Evolutionary conservation across 192 early-diverging fungal species (phyloP).

Genomic region (Coemansia sp.): DNA sequence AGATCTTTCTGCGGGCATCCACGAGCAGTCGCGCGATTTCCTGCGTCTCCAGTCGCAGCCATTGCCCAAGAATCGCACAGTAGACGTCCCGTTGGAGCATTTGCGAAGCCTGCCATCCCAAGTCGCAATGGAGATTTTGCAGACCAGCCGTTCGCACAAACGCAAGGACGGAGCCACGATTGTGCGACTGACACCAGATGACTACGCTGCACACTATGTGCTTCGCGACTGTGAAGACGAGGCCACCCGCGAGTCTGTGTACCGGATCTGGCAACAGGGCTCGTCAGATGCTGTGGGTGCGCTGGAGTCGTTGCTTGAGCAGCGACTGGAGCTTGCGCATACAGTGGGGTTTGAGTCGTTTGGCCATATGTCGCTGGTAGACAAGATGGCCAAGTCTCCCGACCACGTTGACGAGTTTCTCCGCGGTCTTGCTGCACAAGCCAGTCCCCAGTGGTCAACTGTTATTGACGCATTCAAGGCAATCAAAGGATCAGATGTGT

Average conservation of each 20-base stretch:
- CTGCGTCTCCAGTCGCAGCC: slow-evolving; percentile 46
- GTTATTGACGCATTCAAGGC: slow-evolving; percentile 57
- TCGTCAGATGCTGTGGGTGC: slow-evolving; percentile 62
- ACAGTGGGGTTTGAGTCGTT: slow-evolving; percentile 80
- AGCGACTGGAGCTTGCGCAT: slow-evolving; percentile 71
- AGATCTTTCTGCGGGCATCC: slow-evolving; percentile 79
- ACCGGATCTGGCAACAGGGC: slow-evolving; percentile 74
- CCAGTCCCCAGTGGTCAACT: slow-evolving; percentile 58
- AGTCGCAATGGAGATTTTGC: slow-evolving; percentile 58
- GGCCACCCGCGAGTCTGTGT: slow-evolving; percentile 70
- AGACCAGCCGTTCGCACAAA: slow-evolving; percentile 27
- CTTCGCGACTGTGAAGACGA: slow-evolving; percentile 62
- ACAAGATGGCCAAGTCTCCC: slow-evolving; percentile 92
- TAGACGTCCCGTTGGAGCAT: slow-evolving; percentile 44
- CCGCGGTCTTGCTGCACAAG: slow-evolving; percentile 63
- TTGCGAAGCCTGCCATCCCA: slow-evolving; percentile 64
- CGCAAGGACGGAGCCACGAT: slow-evolving; percentile 33
- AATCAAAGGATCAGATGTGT: slow-evolving; percentile 21
- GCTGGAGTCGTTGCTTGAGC: slow-evolving; percentile 75
- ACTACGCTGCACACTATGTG: slow-evolving; percentile 42
- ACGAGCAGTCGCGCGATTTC: slow-evolving; percentile 75
- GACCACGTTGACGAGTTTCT: slow-evolving; percentile 87
- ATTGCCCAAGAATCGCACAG: slow-evolving; percentile 7
- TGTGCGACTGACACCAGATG: slow-evolving; percentile 31
- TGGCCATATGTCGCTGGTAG: slow-evolving; percentile 80